Evolutionary conservation across 495 filamentous ascomycete species (phyloP), one percentile per base, ranked within the genome.

Genomic region (Penicillium ochrochloron): DNA sequence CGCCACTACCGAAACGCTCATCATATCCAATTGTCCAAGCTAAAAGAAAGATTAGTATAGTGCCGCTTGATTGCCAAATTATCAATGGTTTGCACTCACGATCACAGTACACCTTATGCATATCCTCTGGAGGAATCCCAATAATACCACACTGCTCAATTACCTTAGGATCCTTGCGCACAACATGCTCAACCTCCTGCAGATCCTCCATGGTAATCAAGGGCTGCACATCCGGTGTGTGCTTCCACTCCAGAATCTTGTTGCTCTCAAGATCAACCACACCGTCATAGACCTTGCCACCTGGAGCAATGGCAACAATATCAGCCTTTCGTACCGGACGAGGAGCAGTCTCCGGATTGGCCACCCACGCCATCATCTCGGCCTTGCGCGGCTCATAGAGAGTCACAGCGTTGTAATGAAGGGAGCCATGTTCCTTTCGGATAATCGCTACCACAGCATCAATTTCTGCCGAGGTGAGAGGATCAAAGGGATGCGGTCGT

Each of bases 21-120:
- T 97, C 94, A 69, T 92, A 96, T 21, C 94, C 94, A 77, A 97
- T 97, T 15, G 94, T 97, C 94, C 94, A 97, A 14, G 94, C 92
- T 91, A 66, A 14, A 46, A 39, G 27, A 37, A 15, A 21, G 17
- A 15, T 62, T 48, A 62, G 56, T 8, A 7, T n/a, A 52, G n/a
- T 31, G 25, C n/a, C 11, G 21, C 14, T 39, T 8, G 33, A 5
- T 39, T 15, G 12, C 35, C 53, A 17, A 21, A 14, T 29, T 7
- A 3, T 39, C 42, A 9, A 44, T 14, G 9, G 12, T 33, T 11
- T 37, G 15, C 11, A 86, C 88, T 81, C 74, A 92, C 89, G 90
- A 72, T 93, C 90, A 77, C 92, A 96, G 76, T 95, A 95, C 44
- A 96, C 91, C 77, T 94, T 95, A 75, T 93, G 74, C 93, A 96